These are phyloP conservation scores for Chrysopogon serrulatus DNA, from an alignment of 176 grass and related monocot genomes.

Conservation along the genomic window DNA sequence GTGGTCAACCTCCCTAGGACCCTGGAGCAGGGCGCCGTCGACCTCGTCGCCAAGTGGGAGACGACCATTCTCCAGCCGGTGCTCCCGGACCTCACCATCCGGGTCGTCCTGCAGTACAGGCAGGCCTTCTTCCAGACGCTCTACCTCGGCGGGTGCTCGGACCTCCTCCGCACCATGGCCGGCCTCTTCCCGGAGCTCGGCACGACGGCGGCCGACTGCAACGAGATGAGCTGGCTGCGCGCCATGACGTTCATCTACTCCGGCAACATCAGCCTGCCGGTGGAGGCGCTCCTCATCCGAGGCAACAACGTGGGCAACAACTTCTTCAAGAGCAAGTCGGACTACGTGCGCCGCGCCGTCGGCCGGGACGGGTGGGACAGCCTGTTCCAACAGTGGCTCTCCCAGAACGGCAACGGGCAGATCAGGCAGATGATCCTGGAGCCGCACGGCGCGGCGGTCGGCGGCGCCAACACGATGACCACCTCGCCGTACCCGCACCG, in stretches of 20 bases:
- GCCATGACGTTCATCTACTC: conserved; percentile 9
- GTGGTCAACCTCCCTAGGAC: background rate
- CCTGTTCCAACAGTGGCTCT: background rate
- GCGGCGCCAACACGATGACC: background rate
- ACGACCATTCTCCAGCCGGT: background rate
- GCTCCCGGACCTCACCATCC: conserved; percentile 8
- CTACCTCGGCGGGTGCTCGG: conserved; percentile 11
- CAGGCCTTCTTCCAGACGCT: background rate
- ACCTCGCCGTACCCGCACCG: conserved; percentile 36
- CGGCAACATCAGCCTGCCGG: background rate
- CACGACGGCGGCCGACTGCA: conserved; percentile 7
- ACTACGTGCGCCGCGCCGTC: conserved; percentile 25
- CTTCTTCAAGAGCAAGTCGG: conserved; percentile 31
- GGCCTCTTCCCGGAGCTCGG: conserved; percentile 38
- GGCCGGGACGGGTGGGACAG: background rate
- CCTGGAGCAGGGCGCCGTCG: conserved; percentile 13
- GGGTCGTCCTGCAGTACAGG: background rate
- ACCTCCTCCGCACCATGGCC: background rate
- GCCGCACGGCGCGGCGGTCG: conserved; percentile 26
- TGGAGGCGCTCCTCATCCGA: background rate
- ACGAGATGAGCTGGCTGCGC: conserved; percentile 39
- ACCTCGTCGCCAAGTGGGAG: conserved; percentile 26
- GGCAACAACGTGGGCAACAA: background rate
- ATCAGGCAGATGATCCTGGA: conserved; percentile 27
- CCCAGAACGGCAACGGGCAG: background rate